A percentile compares a stretch with the other conserved stretches of the same genome.
These are phyloP conservation scores for Chaetomiaceae sp. DNA, from an alignment of 2,329 filamentous ascomycete genomes.

Conservation along the genomic window DNA sequence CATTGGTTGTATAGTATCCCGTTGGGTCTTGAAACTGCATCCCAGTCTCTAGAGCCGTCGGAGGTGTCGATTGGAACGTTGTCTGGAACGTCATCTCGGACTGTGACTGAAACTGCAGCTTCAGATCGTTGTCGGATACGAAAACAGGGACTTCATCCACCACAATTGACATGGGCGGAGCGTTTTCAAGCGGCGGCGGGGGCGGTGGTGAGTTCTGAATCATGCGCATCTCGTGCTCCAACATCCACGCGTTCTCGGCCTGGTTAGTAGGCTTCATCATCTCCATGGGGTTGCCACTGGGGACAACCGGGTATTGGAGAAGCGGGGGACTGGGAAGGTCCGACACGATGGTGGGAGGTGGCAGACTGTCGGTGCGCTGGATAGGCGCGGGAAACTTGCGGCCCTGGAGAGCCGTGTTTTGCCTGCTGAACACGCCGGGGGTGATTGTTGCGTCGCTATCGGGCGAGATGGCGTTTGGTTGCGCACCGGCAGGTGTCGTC, in stretches of 20 bases:
- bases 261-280: conserved; percentile 43
- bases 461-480: conserved; percentile 17
- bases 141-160: background rate
- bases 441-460: conserved; percentile 21
- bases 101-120: background rate
- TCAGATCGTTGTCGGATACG: background rate
- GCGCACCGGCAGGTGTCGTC: conserved; percentile 8
- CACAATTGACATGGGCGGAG: background rate
- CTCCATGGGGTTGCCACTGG: conserved; percentile 50
- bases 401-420: conserved; percentile 14
- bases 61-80: conserved; percentile 13
- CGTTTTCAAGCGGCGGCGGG: conserved; percentile 21
- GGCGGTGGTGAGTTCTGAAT: conserved; percentile 31
- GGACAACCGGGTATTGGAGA: conserved; percentile 17
- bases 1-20: conserved; percentile 9
- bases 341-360: conserved; percentile 24
- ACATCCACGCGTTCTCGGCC: conserved; percentile 32
- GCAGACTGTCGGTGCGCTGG: conserved; percentile 26
- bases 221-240: conserved; percentile 34
- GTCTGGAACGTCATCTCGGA: conserved; percentile 17
- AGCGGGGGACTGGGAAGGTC: conserved; percentile 25
- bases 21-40: conserved; percentile 9
- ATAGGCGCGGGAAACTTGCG: conserved; percentile 14
- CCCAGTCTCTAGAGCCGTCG: conserved; percentile 9
- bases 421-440: conserved; percentile 15